Evolutionary conservation across 192 early-diverging fungal genomes (phyloP), one percentile per base, ranked within the genome.

Genomic region (Backusella mclennaniae): DNA sequence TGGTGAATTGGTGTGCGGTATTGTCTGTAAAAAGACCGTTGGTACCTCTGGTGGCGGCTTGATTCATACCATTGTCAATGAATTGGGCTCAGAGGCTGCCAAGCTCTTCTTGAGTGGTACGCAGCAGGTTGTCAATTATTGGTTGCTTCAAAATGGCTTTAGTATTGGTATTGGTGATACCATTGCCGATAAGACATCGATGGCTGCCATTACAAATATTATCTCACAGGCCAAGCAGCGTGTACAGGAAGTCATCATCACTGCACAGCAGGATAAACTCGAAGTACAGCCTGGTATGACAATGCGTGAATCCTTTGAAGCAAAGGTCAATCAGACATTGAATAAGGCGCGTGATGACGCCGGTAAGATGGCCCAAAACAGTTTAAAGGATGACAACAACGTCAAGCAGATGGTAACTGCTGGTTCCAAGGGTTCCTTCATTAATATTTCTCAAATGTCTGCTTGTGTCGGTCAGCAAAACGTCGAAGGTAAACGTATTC

Each of bases 391-490:
- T 82, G 89, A 92, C 72, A 99, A 99, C 87, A 99, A 99, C 84
- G 93, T 96, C 66, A 93, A 94, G 52, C 94, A 96, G 87, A 99
- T 99, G 98, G 94, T 96, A 35, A 90, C 95, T 39, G 89, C 96
- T 23, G 98, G 98, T 67, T 96, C 97, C 38, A 99, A 99, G 79
- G 98, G 98, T 66, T 96, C 94, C 9, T 92, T 91, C 72, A 94
- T 99, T 73, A 99, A 99, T 83, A 92, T 98, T 42, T 96, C 97
- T 33, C 98, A 99, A 85, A 99, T 99, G 95, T 87, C 95, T 21
- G 96, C 96, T 21, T 96, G 94, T 93, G 97, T 99, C n/a, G 98
- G 98, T 49, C 98, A 98, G 84, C 98, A 99, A 82, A 96, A 96
- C 85, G 96, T 99, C n/a, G 97, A 99, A 79, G 98, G 98, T 77